These are phyloP conservation scores for Colletotrichum lentis DNA, from an alignment of 2,329 filamentous ascomycete species.

Conservation along the genomic window DNA sequence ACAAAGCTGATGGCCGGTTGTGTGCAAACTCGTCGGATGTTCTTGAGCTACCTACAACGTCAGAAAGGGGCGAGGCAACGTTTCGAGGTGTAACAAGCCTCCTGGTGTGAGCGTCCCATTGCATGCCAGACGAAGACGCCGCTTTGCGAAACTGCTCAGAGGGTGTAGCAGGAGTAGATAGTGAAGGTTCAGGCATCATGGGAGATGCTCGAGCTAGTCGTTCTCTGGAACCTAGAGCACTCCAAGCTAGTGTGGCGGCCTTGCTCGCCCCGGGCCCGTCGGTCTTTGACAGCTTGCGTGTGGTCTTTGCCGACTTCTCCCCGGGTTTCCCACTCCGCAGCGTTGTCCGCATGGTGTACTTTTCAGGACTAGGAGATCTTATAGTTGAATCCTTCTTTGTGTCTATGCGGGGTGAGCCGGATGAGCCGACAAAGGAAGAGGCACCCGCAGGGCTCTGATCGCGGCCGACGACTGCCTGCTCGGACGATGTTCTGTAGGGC, in stretches of 20 bases:
- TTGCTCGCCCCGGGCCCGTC: slow-evolving; percentile 66
- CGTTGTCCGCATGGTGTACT: slow-evolving; percentile 69
- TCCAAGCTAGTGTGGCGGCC: slow-evolving; percentile 72
- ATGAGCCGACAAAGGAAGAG: slow-evolving; percentile 40
- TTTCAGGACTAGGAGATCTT: slow-evolving; percentile 66
- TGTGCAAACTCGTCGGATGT: slow-evolving; percentile 53
- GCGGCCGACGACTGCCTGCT: slow-evolving; percentile 53
- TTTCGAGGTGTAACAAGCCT: slow-evolving; percentile 56
- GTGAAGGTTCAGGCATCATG: slow-evolving; percentile 41
- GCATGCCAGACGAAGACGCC: slow-evolving; percentile 45
- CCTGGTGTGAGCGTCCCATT: slow-evolving; percentile 65
- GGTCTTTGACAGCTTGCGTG: slow-evolving; percentile 53
- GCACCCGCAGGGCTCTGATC: slow-evolving; percentile 38
- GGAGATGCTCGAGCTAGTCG: slow-evolving; percentile 43
- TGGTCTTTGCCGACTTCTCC: slow-evolving; percentile 53
- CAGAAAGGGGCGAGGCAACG: slow-evolving; percentile 42
- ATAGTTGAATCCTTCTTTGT: slow-evolving; percentile 50
- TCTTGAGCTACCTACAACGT: slow-evolving; percentile 45
- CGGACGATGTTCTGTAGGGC: slow-evolving; percentile 63
- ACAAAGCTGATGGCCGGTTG: slow-evolving; percentile 56
- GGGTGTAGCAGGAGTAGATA: slow-evolving; percentile 42
- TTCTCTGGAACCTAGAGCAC: slow-evolving; percentile 54
- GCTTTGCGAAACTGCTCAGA: slow-evolving; percentile 48
- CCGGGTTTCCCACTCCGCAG: slow-evolving; percentile 59
- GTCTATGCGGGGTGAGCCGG: slow-evolving; percentile 46